A percentile compares a stretch with the other conserved stretches of the same genome.
These are phyloP conservation scores for Blastomyces parvus DNA, from an alignment of 2,329 filamentous ascomycete species.

Conservation along the genomic window DNA sequence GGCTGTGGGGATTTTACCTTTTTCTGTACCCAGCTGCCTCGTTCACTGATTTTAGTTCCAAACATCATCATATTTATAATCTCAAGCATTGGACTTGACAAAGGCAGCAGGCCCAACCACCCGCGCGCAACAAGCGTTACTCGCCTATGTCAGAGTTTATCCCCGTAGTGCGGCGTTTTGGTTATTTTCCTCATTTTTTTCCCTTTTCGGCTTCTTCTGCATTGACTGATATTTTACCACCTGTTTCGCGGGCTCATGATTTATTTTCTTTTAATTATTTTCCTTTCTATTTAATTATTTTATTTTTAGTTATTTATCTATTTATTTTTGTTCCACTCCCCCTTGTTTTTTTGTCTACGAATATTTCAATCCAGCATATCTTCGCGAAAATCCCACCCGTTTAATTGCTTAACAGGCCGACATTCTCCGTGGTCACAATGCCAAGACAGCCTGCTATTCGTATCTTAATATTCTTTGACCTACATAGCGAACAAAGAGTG, in stretches of 20 bases:
- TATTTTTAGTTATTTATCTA: background rate
- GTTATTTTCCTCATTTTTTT: conserved; percentile 1
- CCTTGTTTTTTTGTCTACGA: background rate
- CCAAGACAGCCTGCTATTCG: background rate
- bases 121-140: background rate
- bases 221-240: background rate
- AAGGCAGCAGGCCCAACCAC: background rate
- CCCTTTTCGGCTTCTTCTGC: background rate
- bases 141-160: background rate
- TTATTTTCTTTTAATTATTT: background rate
- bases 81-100: background rate
- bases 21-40: background rate
- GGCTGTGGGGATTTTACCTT: background rate
- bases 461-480: background rate
- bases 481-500: background rate
- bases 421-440: background rate
- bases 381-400: background rate
- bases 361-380: background rate
- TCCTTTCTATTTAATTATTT: background rate
- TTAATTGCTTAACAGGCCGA: background rate
- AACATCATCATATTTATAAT: background rate
- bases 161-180: background rate
- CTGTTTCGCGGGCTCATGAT: background rate
- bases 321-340: background rate
- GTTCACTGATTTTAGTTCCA: background rate